Evolutionary conservation across 1,284 basidiomycete species (phyloP).

Genomic region (Microbotryum saponariae): DNA sequence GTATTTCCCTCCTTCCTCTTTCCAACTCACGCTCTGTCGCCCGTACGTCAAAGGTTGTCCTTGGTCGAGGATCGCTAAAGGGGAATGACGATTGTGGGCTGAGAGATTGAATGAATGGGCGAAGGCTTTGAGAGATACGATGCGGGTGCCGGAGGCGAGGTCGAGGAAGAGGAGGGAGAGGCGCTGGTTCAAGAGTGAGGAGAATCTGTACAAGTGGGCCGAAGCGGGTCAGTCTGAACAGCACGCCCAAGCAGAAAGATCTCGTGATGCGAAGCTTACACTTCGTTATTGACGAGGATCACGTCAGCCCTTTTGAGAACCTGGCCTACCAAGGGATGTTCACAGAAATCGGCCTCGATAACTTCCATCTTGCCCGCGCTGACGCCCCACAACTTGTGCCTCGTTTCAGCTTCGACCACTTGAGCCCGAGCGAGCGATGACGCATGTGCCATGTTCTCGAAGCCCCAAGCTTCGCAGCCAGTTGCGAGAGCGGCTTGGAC

Average conservation of each 20-base stretch:
- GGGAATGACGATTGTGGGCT: conserved; percentile 26
- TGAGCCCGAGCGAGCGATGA: conserved; percentile 46
- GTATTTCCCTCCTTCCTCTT: conserved; percentile 33
- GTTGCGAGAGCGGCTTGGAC: conserved; percentile 49
- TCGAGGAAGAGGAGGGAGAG: conserved; percentile 51
- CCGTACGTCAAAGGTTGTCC: conserved; percentile 19
- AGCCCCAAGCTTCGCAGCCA: conserved; percentile 46
- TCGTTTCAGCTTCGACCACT: conserved; percentile 44
- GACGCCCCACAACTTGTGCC: conserved; percentile 50
- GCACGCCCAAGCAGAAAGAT: not conserved
- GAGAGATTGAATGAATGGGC: conserved; percentile 24
- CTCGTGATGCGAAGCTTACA: conserved; percentile 23
- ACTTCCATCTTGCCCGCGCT: conserved; percentile 43
- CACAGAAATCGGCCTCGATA: conserved; percentile 49
- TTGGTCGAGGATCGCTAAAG: conserved; percentile 32
- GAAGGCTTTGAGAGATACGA: conserved; percentile 48
- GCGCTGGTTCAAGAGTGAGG: conserved; percentile 48
- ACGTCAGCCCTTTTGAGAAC: conserved; percentile 47
- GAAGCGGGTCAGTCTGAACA: not conserved
- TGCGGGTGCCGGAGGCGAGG: conserved; percentile 47
- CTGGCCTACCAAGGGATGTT: conserved; percentile 37
- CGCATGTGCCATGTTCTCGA: conserved; percentile 49
- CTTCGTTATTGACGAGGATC: conserved; percentile 52
- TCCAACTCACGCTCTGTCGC: conserved; percentile 33
- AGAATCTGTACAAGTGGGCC: conserved; percentile 37